Percentiles rank a stretch among this genome's conserved stretches.
Conservation (phyloP, 2,329 filamentous ascomycete species). For the Alternaria solani region DNA sequence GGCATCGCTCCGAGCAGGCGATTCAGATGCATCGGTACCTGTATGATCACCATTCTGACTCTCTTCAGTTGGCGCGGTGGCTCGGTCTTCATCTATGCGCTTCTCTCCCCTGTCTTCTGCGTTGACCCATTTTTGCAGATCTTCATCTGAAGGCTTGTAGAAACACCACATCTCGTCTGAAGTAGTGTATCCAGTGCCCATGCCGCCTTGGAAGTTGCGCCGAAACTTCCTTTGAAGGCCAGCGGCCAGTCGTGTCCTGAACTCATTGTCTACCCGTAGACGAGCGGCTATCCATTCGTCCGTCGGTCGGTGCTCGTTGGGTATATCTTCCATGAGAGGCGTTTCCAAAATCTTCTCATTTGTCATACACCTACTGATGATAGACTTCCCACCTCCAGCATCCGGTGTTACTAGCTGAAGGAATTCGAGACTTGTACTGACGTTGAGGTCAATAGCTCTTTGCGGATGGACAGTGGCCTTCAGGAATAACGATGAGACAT, state of each 20-base stretch:
- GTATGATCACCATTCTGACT: background rate
- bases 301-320: constrained; percentile 62
- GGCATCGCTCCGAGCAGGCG: constrained; percentile 4
- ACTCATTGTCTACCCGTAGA: constrained; percentile 67
- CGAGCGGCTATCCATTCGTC: constrained; percentile 67
- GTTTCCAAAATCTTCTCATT: constrained; percentile 62
- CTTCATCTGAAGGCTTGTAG: constrained; percentile 43
- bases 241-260: constrained; percentile 59
- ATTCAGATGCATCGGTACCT: background rate
- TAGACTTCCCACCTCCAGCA: constrained; percentile 48
- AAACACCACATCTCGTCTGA: constrained; percentile 65
- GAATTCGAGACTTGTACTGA: constrained; percentile 69
- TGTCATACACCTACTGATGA: constrained; percentile 61
- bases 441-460: constrained; percentile 69
- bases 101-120: constrained; percentile 28
- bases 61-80: constrained; percentile 5
- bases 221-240: constrained; percentile 51
- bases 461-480: constrained; percentile 71
- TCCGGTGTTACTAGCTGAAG: constrained; percentile 60
- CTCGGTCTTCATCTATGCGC: constrained; percentile 29
- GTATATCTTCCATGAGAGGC: constrained; percentile 57
- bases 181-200: constrained; percentile 45
- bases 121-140: constrained; percentile 37
- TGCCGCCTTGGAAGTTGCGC: constrained; percentile 49
- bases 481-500: constrained; percentile 64